Evolutionary conservation across 495 filamentous ascomycete species (phyloP).

Genomic region (Jackrogersella multiformis): DNA sequence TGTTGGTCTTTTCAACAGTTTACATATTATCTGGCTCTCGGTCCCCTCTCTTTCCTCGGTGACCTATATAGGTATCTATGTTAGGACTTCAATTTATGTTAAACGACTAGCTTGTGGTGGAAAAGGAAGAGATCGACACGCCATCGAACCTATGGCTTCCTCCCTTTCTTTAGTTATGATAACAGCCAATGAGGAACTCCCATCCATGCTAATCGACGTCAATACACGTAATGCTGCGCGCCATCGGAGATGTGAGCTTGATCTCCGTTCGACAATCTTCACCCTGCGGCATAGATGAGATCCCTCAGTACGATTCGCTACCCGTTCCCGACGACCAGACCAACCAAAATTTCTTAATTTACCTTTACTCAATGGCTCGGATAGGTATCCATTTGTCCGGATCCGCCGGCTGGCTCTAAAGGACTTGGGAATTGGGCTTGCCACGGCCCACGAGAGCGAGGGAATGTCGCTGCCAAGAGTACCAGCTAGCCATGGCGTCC

Average conservation of each 20-base stretch:
- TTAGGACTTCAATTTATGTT: neutral
- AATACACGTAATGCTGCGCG: neutral
- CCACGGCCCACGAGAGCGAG: neutral
- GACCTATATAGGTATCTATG: neutral
- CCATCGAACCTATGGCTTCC: slow-evolving; percentile 14
- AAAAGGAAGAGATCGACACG: slow-evolving; percentile 29
- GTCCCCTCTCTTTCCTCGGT: neutral
- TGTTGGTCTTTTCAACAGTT: neutral
- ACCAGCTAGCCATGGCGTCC: neutral
- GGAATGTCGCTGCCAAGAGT: neutral
- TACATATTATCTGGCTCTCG: neutral
- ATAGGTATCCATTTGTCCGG: neutral
- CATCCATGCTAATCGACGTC: neutral
- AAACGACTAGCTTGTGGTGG: neutral
- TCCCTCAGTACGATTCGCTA: neutral
- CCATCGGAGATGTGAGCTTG: neutral
- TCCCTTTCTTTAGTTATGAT: neutral
- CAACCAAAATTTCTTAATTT: neutral
- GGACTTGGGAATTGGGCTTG: neutral
- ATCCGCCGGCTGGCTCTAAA: neutral
- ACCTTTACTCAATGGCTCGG: neutral
- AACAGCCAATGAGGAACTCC: neutral
- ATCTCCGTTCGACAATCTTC: slow-evolving; percentile 4
- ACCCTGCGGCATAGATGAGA: neutral
- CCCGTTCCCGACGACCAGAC: neutral